Evolutionary conservation across 495 filamentous ascomycete species (phyloP).

Genomic region (Aspergillus sclerotioniger): DNA sequence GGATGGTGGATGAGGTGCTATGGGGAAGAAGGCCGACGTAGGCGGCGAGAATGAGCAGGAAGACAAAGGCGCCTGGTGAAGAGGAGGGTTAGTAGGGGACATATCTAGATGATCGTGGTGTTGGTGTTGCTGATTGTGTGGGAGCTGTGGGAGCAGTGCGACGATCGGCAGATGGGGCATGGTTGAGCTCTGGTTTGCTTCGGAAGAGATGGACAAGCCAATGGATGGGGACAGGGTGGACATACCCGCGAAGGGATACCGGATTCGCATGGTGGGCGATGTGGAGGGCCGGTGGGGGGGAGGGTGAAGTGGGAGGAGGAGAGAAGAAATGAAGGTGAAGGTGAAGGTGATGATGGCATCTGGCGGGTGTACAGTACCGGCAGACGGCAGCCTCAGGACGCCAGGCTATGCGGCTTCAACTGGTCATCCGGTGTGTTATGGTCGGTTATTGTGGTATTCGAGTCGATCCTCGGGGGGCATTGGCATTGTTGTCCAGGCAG

Average conservation of each 20-base stretch:
- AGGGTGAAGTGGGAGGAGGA: conserved; percentile 2
- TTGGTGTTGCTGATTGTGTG: background rate
- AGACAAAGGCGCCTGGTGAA: conserved; percentile 66
- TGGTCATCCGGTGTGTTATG: no score
- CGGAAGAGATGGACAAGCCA: background rate
- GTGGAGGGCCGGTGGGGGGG: conserved; percentile 21
- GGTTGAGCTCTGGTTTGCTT: no score
- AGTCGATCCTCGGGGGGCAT: no score
- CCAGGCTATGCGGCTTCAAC: no score
- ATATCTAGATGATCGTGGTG: background rate
- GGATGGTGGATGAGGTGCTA: conserved; percentile 58
- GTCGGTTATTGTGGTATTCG: no score
- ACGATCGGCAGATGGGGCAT: background rate
- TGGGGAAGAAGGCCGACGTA: conserved; percentile 72
- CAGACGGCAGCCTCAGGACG: no score
- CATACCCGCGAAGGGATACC: conserved; percentile 71
- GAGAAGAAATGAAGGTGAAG: background rate
- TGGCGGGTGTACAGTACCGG: no score
- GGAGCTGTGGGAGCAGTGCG: background rate
- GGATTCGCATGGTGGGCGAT: conserved; percentile 59
- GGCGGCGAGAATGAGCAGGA: conserved; percentile 70
- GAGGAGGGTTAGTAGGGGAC: conserved; percentile 3
- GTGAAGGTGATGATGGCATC: background rate
- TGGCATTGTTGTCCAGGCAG: no score
- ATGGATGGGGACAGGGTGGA: conserved; percentile 1